Evolutionary conservation across 2,329 filamentous ascomycete genomes (phyloP), one percentile per base, ranked within the genome.

Genomic region (Juglanconis juglandina): DNA sequence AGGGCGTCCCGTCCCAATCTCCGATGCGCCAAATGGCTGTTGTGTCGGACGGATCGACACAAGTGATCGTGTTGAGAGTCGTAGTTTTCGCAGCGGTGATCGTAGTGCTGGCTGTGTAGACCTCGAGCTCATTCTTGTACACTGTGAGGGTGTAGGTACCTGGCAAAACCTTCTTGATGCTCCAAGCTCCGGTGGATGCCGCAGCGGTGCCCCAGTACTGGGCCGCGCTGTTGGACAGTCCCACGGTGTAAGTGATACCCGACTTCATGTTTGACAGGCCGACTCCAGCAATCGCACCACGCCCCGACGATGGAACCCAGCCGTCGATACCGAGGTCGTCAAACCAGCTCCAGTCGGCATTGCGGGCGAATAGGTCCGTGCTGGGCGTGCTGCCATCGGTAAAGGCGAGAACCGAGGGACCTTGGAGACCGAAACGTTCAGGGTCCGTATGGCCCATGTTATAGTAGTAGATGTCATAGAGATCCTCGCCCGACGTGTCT

Each of bases 401-500:
- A 60, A 77, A 77, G 4, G 72, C 66, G 1, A 77, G 66, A 9
- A 77, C 70, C 8, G 71, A 74, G 1, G 76, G 76, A 5, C 76
- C 75, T 56, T 77, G 75, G 1, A 77, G 70, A 42, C 76, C 75
- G 47, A 76, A 72, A 50, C 75, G 70, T 70, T 76, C 72, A 4
- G 71, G 66, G 58, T 77, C 76, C 1, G 73, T 77, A 62, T 75
- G 74, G 0, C 75, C 75, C 75, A 77, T 76, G 63, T 72, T 75
- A 66, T 77, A 77, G 59, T 76, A 73, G 52, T 77, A 75, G 59
- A 77, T 77, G 32, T 77, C 75, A 62, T 76, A 77, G 14, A 77
- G 66, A 58, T 77, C 75, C 14, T 74, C 73, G 10, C 73, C 74
- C 17, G 66, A 69, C 10, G 66, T 65, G 57, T 67, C 67, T 37